These are phyloP conservation scores for Citrus glauca DNA, from an alignment of 345 rosid species.

Conservation along the genomic window DNA sequence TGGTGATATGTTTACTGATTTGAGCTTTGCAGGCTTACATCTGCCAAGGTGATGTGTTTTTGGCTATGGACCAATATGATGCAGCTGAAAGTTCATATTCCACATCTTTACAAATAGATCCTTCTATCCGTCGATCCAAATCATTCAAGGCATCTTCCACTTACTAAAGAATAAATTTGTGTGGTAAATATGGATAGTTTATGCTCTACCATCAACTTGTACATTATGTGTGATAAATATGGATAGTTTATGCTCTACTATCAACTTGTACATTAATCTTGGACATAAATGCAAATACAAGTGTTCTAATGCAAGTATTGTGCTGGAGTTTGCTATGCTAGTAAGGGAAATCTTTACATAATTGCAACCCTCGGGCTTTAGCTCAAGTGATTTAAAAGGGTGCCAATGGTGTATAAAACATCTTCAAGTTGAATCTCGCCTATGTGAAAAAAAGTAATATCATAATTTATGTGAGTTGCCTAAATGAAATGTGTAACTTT, in stretches of 20 bases:
- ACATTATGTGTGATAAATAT: no score
- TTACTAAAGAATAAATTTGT: not conserved
- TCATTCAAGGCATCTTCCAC: slow-evolving; percentile 58
- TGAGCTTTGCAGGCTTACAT: slow-evolving; percentile 46
- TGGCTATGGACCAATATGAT: slow-evolving; percentile 59
- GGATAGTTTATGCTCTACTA: not conserved
- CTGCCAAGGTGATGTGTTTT: slow-evolving; percentile 76
- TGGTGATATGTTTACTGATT: not conserved
- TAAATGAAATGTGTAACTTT: no score
- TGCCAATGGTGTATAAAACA: not conserved
- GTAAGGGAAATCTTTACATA: not conserved
- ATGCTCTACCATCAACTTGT: not conserved
- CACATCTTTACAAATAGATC: slow-evolving; percentile 56
- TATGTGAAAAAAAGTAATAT: not conserved
- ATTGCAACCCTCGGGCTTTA: not conserved
- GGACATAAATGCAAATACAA: not conserved
- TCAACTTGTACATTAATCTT: not conserved
- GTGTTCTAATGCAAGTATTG: not conserved
- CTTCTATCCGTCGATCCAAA: slow-evolving; percentile 65
- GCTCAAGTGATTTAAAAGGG: not conserved
- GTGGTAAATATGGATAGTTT: not conserved
- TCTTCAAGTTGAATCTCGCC: not conserved
- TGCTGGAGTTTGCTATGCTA: not conserved
- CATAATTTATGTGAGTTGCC: not conserved
- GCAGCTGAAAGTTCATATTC: slow-evolving; percentile 67